Percentiles rank a stretch among this genome's conserved stretches.
phyloP scores from a whole-genome alignment of 1,284 basidiomycete species.

The Trametes polyzona region DNA sequence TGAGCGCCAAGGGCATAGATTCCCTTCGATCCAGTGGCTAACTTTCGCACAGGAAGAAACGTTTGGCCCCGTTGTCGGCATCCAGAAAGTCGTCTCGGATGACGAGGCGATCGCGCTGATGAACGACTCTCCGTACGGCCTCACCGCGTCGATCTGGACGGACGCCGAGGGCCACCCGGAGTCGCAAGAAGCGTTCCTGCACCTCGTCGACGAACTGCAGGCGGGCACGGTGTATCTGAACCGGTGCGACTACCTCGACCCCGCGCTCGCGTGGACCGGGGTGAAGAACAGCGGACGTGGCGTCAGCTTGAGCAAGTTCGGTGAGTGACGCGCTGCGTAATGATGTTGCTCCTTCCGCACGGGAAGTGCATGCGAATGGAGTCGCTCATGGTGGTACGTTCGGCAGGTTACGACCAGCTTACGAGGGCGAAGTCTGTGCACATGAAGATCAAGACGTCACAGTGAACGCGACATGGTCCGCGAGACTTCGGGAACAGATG shows the following conservation, averaged over 20 bases:
- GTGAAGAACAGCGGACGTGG: conserved; percentile 93
- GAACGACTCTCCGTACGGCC: conserved; percentile 96
- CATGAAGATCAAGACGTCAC: conserved; percentile 66
- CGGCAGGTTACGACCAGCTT: conserved; percentile 76
- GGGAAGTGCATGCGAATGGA: background rate
- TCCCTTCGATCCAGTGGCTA: too few relatives aligned
- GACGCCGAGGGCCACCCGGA: conserved; percentile 61
- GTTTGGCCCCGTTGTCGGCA: conserved; percentile 90
- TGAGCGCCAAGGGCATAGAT: too few relatives aligned
- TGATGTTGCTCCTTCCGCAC: background rate
- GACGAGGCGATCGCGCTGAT: conserved; percentile 87
- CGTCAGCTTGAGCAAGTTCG: conserved; percentile 86
- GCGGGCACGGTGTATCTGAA: conserved; percentile 94
- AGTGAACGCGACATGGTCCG: too few relatives aligned
- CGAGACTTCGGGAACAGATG: too few relatives aligned
- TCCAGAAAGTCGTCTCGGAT: conserved; percentile 86
- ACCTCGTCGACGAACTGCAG: conserved; percentile 75
- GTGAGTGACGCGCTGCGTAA: conserved; percentile 48
- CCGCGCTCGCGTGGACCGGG: conserved; percentile 92
- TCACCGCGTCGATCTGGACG: conserved; percentile 95
- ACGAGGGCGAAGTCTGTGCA: conserved; percentile 79
- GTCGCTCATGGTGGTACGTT: too few relatives aligned
- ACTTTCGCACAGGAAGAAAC: conserved; percentile 78
- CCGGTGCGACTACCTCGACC: conserved; percentile 87
- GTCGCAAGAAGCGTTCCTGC: conserved; percentile 71